phyloP scores from a whole-genome alignment of 129 eudicot genomes.

The Flaveria linearis region DNA sequence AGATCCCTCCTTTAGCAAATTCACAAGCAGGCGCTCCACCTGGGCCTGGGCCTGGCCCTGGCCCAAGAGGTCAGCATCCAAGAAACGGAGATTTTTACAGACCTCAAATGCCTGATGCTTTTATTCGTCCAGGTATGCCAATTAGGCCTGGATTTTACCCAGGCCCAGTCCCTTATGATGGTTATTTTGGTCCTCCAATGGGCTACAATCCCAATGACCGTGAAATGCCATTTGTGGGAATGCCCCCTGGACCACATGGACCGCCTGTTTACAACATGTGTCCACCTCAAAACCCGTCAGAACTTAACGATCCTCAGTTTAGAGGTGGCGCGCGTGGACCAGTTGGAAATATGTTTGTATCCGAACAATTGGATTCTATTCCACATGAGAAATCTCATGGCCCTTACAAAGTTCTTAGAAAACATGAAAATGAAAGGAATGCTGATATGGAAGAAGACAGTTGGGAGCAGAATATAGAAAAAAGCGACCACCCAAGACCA shows the following conservation, averaged over 20 bases:
- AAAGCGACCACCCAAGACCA: slow-evolving; percentile 39
- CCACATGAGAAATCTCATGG: slow-evolving; percentile 50
- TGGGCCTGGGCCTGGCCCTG: slow-evolving; percentile 55
- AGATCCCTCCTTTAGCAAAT: slow-evolving; percentile 62
- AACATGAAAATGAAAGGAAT: slow-evolving; percentile 57
- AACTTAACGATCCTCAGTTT: slow-evolving; percentile 49
- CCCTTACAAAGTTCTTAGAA: slow-evolving; percentile 51
- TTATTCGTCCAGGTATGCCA: slow-evolving; percentile 77
- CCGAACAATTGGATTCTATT: slow-evolving; percentile 50
- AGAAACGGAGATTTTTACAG: slow-evolving; percentile 78
- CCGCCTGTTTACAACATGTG: slow-evolving; percentile 70
- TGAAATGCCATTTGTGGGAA: slow-evolving; percentile 78
- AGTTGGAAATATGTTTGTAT: slow-evolving; percentile 39
- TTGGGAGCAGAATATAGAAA: slow-evolving; percentile 49
- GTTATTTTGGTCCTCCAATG: slow-evolving; percentile 87
- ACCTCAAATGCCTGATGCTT: slow-evolving; percentile 69
- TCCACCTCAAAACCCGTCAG: slow-evolving; percentile 56
- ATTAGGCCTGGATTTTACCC: slow-evolving; percentile 87
- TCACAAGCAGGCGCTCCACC: slow-evolving; percentile 68
- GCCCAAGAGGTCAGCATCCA: slow-evolving; percentile 84
- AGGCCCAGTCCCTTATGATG: slow-evolving; percentile 79
- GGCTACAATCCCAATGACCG: slow-evolving; percentile 79
- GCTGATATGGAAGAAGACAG: slow-evolving; percentile 49
- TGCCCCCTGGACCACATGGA: slow-evolving; percentile 64
- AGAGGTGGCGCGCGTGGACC: slow-evolving; percentile 59